phyloP scores from a whole-genome alignment of 306 rosid species.

The Glycyrrhiza uralensis region DNA sequence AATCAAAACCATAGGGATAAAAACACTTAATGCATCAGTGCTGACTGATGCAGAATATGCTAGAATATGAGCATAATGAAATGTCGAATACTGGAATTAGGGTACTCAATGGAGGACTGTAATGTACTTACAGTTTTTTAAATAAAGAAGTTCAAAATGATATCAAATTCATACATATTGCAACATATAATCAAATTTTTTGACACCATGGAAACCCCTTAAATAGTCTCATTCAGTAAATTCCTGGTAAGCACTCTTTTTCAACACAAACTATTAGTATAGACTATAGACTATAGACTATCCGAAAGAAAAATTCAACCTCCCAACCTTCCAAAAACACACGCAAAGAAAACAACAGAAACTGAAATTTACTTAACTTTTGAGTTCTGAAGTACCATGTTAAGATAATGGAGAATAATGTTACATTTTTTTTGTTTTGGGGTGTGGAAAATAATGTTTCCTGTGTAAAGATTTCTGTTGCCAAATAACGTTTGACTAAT shows the following conservation, averaged over 20 bases:
- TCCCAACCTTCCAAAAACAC: background rate
- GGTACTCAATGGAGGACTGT: conserved; percentile 10
- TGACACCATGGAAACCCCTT: background rate
- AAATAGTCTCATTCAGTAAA: background rate
- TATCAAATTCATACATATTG: background rate
- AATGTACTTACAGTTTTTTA: background rate
- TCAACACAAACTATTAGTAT: background rate
- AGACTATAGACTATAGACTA: background rate
- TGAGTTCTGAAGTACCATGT: background rate
- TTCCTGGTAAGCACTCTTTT: background rate
- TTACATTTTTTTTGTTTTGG: background rate
- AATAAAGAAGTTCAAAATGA: background rate
- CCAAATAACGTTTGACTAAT: background rate
- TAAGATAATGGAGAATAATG: background rate
- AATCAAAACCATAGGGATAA: conserved; percentile 9
- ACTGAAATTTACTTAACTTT: background rate
- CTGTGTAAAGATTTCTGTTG: background rate
- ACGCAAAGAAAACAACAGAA: background rate
- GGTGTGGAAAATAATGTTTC: conserved; percentile 5
- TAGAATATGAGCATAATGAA: background rate
- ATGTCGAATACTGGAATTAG: background rate
- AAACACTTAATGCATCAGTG: background rate
- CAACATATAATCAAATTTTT: background rate
- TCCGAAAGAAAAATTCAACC: background rate
- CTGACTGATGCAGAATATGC: background rate